Percentiles rank a stretch among this genome's conserved stretches.
These are phyloP conservation scores for Tephrocybe sp. DNA, from an alignment of 768 basidiomycete genomes.

Conservation along the genomic window DNA sequence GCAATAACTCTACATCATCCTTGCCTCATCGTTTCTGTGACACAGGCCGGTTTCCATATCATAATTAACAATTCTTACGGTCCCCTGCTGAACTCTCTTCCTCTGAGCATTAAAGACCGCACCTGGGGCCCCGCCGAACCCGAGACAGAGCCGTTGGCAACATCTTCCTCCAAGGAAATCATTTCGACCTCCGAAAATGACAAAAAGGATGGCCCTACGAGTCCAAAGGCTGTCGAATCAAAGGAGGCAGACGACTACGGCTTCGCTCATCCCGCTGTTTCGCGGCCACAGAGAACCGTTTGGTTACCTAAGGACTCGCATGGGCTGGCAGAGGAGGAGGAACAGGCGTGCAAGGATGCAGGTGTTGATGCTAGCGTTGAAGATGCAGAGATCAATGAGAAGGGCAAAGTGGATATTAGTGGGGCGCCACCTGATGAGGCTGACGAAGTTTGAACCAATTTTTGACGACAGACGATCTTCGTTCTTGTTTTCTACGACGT, in stretches of 20 bases:
- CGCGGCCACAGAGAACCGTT: constrained; percentile 67
- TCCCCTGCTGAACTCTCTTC: constrained; percentile 73
- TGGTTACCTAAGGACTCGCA: constrained; percentile 82
- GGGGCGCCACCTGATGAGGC: constrained; percentile 32
- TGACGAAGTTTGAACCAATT: constrained; percentile 7
- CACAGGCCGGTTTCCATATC: constrained; percentile 66
- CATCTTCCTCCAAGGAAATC: background rate
- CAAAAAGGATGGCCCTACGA: constrained; percentile 11
- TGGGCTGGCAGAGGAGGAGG: constrained; percentile 65
- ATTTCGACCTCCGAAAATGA: background rate
- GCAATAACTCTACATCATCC: background rate
- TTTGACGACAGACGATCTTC: background rate
- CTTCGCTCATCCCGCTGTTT: constrained; percentile 86
- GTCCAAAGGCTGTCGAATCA: background rate
- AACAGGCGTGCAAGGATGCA: constrained; percentile 44
- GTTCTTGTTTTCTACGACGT: too few relatives aligned
- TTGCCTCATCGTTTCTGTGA: background rate
- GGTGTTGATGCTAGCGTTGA: constrained; percentile 49
- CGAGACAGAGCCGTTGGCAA: background rate
- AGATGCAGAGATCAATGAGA: constrained; percentile 57
- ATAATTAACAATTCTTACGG: constrained; percentile 77
- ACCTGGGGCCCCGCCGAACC: constrained; percentile 36
- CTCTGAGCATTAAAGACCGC: constrained; percentile 74
- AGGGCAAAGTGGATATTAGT: constrained; percentile 56
- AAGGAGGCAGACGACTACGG: constrained; percentile 47